Base-by-base conservation (phyloP, 495 filamentous ascomycete genomes). In the Penicillium lividum region DNA sequence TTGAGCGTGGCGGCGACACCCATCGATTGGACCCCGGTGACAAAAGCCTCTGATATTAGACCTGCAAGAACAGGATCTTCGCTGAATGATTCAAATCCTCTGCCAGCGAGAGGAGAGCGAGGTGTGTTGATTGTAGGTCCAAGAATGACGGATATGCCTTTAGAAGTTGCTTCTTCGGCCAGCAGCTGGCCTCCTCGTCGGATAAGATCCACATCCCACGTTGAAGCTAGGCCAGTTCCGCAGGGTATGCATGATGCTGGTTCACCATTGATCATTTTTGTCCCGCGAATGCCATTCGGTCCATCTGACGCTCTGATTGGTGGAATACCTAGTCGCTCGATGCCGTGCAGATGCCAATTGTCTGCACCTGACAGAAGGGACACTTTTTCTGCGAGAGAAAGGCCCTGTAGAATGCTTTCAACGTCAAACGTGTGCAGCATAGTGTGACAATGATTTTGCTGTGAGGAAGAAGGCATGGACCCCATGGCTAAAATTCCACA, bases 51-150 rank as follows among this genome's bases (percentile, higher is more conserved):
- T 10, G 88, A 85, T 8, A 86, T 68, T 15, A 77, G 73, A 0
- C 89, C 89, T 4, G 85, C 79, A 11, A 91, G 74, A 6, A 86
- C 68, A 0, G 87, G 87, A 63, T 92, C 89, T 60, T 91, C 89
- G 0, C 86, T 88, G 44, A 87, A 84, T 7, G 81, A 85, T 65
- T 92, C 89, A 58, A 90, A 91, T 29, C 85, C 85, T 57, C 89
- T 76, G 5, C 89, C 89, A 1, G 88, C 88, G 0, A 90, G 75
- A 0, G 89, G 89, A 0, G 79, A 31, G 10, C 59, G 54, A 11
- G 42, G n/a, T 6, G 89, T 86, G 66, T 88, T 91, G 58, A 90
- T 82, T 3, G 86, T 89, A 7, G 88, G 89, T 3, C 84, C 89
- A 15, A 91, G 75, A 58, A 89, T 79, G 11, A 83, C 80, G 57